These are phyloP conservation scores for Neopestalotiopsis sp. DNA, from an alignment of 2,329 filamentous ascomycete species.

Conservation along the genomic window DNA sequence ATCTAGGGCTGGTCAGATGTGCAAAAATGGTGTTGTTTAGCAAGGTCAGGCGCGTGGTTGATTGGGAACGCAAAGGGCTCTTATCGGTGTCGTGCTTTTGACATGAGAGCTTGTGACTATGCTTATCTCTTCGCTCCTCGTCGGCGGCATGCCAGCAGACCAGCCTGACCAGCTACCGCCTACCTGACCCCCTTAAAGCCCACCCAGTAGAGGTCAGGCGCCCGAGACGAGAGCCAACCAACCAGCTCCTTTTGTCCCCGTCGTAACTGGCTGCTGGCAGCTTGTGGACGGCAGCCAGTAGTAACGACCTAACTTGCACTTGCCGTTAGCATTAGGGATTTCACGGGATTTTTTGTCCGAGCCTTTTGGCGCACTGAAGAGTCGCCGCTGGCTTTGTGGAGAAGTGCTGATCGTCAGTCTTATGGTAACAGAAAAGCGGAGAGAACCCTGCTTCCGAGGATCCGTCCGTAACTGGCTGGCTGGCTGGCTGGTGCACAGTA, in stretches of 20 bases:
- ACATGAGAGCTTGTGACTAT: background rate
- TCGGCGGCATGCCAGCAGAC: background rate
- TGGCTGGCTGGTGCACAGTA: too few relatives aligned
- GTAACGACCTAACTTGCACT: too few relatives aligned
- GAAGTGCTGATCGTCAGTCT: constrained; percentile 1
- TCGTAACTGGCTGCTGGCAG: too few relatives aligned
- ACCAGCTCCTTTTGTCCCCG: too few relatives aligned
- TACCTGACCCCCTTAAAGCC: background rate
- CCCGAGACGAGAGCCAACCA: background rate
- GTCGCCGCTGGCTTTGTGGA: constrained; percentile 6
- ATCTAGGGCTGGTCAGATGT: background rate
- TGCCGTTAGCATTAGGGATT: background rate
- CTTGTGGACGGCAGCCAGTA: too few relatives aligned
- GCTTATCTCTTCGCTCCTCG: background rate
- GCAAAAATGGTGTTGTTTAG: background rate
- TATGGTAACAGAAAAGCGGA: background rate
- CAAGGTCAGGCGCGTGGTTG: background rate
- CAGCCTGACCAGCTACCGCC: background rate
- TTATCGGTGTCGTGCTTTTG: background rate
- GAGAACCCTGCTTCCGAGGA: constrained; percentile 7
- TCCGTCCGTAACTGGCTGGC: background rate
- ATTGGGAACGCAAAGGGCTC: background rate
- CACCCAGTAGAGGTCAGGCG: background rate
- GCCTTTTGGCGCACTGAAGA: background rate
- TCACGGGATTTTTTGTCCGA: constrained; percentile 1